Evolutionary conservation across 2,329 filamentous ascomycete genomes (phyloP).

Genomic region (Phaeosphaeriaceae sp.): DNA sequence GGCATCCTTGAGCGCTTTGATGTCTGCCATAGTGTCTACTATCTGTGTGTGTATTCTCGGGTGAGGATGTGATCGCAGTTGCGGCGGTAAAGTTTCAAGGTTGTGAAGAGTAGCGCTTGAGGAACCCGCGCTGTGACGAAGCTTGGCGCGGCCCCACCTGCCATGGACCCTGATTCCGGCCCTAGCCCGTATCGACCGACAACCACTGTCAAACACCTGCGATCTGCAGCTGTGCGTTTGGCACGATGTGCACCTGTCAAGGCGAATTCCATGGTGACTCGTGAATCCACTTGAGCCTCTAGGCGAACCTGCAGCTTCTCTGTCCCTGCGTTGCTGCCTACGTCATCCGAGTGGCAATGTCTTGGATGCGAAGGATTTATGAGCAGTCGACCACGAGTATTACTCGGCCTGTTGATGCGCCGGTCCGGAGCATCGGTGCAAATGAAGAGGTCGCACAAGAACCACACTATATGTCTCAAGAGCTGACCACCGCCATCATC

Average conservation of each 20-base stretch:
- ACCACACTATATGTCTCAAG: not conserved
- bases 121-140: conserved; percentile 19
- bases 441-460: not conserved
- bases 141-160: conserved; percentile 20
- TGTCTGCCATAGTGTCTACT: conserved; percentile 29
- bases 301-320: no score
- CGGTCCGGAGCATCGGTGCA: not conserved
- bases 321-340: not conserved
- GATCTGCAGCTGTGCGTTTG: not conserved
- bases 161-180: conserved; percentile 20
- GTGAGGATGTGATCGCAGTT: conserved; percentile 6
- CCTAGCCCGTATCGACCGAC: conserved; percentile 9
- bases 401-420: not conserved
- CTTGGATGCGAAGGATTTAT: not conserved
- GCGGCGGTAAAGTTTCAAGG: not conserved
- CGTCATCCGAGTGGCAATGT: not conserved
- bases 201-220: not conserved
- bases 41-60: not conserved
- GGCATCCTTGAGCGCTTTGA: conserved; percentile 35
- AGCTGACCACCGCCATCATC: not conserved
- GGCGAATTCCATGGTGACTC: not conserved
- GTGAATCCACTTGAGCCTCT: not conserved
- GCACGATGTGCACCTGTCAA: not conserved
- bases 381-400: not conserved
- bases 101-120: conserved; percentile 8